Evolutionary conservation across 208 protist genomes (phyloP), one percentile per base, ranked within the genome.

Genomic region (Sergeia podlipaevii): DNA sequence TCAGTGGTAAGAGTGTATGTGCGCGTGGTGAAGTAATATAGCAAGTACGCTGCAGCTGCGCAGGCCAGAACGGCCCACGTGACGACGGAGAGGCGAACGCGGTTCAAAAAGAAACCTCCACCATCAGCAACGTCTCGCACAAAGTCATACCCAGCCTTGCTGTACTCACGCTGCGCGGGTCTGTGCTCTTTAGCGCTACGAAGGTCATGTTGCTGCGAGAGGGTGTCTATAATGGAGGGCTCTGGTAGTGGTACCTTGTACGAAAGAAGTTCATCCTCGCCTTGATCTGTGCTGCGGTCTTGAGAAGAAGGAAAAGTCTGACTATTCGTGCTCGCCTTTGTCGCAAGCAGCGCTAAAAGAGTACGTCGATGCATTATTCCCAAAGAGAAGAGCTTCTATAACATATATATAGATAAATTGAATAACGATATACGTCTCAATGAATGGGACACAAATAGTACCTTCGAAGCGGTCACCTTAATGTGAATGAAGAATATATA

Each of bases 1-100:
- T 90, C 51, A 1, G 63, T 86, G 1, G 86, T 91, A 20, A 93
- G 59, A 4, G 61, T 44, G 55, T 89, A 93, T 27, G 48, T 77
- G 39, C 66, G 61, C n/a, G 82, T 89, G 10, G 80, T 85, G 11
- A 82, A 37, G 52, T 79, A 87, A 47, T 76, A 85, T 17, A 78
- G 24, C 7, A 73, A 13, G 33, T 77, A 80, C 17, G 67, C 27
- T 0, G 72, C 17, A 4, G 29, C 37, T 15, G 44, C 56, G 1
- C 38, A 28, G 42, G 48, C 68, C 15, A 70, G 18, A 3, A 84
- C 15, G 5, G 34, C 65, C 45, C 77, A 75, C 1, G 80, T 5
- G 23, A 43, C 51, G 3, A 74, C 41, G 39, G 42, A 68, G 20
- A 10, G 20, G 38, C 27, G 41, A 36, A 11, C 13, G 45, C 17